Conservation (phyloP, 768 basidiomycete species). For the Boletus sensibilis region DNA sequence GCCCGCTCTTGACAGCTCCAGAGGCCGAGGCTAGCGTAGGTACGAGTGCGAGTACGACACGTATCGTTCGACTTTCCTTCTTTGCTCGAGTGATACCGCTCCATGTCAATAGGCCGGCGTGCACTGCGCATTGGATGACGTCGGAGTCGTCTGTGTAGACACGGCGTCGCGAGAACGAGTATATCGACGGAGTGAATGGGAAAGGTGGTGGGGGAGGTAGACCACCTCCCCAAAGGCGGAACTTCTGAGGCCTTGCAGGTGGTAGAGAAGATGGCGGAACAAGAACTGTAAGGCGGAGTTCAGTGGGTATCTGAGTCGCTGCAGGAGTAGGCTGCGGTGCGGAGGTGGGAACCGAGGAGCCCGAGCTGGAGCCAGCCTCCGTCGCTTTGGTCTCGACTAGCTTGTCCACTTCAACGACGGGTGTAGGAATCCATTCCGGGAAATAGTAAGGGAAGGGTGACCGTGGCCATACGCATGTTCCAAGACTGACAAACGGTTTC, state of each 20-base stretch:
- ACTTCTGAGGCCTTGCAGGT: constrained; percentile 47
- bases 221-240: constrained; percentile 73
- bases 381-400: constrained; percentile 15
- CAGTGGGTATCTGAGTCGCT: constrained; percentile 24
- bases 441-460: constrained; percentile 36
- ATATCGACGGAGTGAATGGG: constrained; percentile 25
- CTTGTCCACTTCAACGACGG: constrained; percentile 27
- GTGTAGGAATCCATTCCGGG: constrained; percentile 34
- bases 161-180: constrained; percentile 41
- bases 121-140: constrained; percentile 64
- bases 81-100: constrained; percentile 39
- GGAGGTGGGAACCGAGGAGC: constrained; percentile 23
- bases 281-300: constrained; percentile 47
- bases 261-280: constrained; percentile 63
- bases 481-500: constrained; percentile 30
- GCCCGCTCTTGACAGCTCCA: constrained; percentile 39
- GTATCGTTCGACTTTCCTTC: constrained; percentile 38
- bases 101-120: constrained; percentile 55
- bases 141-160: constrained; percentile 82
- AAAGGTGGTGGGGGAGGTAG: constrained; percentile 42
- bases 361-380: constrained; percentile 29
- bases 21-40: constrained; percentile 42
- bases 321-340: constrained; percentile 9
- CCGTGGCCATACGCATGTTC: constrained; percentile 32
- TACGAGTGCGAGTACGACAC: constrained; percentile 41